Evolutionary conservation across 495 filamentous ascomycete species (phyloP).

Genomic region (Venustampulla echinocandica): DNA sequence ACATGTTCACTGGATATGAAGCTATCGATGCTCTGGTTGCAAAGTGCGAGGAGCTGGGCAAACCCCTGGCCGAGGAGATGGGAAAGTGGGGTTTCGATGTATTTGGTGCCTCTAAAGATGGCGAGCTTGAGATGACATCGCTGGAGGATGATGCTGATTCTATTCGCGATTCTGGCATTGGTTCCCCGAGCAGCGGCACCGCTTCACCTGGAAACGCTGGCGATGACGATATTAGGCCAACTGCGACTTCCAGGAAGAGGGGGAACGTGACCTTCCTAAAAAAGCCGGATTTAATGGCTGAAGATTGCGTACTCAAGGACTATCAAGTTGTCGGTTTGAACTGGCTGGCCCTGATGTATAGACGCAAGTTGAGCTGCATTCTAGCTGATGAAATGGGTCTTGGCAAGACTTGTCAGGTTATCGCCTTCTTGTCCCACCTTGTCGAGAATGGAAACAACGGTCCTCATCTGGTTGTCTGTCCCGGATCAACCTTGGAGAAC

Average conservation of each 20-base stretch:
- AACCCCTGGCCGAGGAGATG: conserved; percentile 59
- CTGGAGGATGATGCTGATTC: conserved; percentile 36
- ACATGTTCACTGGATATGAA: conserved; percentile 62
- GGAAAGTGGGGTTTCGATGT: conserved; percentile 71
- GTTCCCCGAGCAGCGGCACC: conserved; percentile 51
- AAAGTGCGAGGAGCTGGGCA: conserved; percentile 60
- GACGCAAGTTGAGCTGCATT: conserved; percentile 72
- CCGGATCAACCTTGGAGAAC: conserved; percentile 87
- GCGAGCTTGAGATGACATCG: conserved; percentile 60
- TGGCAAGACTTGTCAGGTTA: conserved; percentile 95
- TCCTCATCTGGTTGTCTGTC: conserved; percentile 83
- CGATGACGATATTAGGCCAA: conserved; percentile 35
- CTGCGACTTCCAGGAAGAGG: conserved; percentile 24
- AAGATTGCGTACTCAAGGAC: conserved; percentile 68
- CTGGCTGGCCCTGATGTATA: conserved; percentile 77
- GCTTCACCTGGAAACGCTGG: conserved; percentile 34
- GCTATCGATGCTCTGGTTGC: conserved; percentile 73
- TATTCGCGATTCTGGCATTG: conserved; percentile 59
- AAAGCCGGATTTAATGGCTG: conserved; percentile 66
- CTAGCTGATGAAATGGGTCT: conserved; percentile 97
- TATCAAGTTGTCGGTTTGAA: conserved; percentile 94
- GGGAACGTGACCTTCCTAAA: conserved; percentile 39
- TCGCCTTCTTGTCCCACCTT: conserved; percentile 80
- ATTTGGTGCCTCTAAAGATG: conserved; percentile 50
- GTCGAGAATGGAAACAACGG: conserved; percentile 57